Evolutionary conservation across 1,284 basidiomycete genomes (phyloP).

Genomic region (Phenoliferia sp.): DNA sequence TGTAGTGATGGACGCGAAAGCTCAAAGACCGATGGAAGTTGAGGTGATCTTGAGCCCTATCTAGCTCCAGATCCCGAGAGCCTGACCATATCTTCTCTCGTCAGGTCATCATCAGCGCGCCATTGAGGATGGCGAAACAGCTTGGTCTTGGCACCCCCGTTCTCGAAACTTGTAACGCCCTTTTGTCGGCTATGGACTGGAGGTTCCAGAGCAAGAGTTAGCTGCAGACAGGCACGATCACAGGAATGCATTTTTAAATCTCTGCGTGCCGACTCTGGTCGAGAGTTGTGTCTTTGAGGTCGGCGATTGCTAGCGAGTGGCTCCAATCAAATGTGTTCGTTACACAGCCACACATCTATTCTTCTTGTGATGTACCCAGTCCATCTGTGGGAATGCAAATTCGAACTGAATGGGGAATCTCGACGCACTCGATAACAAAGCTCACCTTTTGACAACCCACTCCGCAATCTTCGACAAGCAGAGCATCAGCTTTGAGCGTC

Average conservation of each 20-base stretch:
- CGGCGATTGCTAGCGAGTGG: too few species aligned
- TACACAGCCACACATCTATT: too few species aligned
- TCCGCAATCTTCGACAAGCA: not conserved
- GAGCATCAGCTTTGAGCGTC: not conserved
- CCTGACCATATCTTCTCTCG: not conserved
- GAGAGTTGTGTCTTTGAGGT: too few species aligned
- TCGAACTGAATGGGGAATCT: not conserved
- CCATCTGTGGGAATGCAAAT: not conserved
- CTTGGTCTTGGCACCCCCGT: slow-evolving; percentile 36
- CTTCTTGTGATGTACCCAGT: slow-evolving; percentile 2
- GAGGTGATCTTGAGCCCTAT: slow-evolving; percentile 33
- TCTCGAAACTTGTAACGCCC: slow-evolving; percentile 19
- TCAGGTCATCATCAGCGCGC: slow-evolving; percentile 42
- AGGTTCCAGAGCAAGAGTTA: slow-evolving; percentile 14
- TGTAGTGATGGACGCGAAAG: slow-evolving; percentile 13
- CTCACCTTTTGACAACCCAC: slow-evolving; percentile 1
- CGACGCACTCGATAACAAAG: not conserved
- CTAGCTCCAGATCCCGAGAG: not conserved
- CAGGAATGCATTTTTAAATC: too few species aligned
- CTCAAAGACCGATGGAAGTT: slow-evolving; percentile 41
- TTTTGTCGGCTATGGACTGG: slow-evolving; percentile 21
- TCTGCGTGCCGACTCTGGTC: too few species aligned
- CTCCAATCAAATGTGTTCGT: too few species aligned
- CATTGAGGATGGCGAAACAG: slow-evolving; percentile 43
- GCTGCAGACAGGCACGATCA: too few species aligned